Conservation (phyloP, 352 stramenopile species). For the Globisporangium abappressorium region DNA sequence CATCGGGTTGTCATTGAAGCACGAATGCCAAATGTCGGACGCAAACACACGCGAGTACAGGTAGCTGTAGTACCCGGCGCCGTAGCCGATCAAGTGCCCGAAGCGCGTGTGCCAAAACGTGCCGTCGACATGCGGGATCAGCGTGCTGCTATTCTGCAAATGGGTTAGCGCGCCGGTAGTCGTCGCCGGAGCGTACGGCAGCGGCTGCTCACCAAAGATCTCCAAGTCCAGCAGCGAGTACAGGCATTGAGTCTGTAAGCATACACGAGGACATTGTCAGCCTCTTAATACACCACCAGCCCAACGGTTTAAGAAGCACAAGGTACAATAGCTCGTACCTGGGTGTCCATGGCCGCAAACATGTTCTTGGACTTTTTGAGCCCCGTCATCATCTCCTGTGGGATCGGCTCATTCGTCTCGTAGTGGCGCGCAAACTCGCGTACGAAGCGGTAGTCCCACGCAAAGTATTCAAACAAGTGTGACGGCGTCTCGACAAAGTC, state of each 20-base stretch:
- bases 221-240: slow-evolving; percentile 80
- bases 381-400: slow-evolving; percentile 66
- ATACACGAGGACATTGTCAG: no score
- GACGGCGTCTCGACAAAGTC: slow-evolving; percentile 96
- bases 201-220: slow-evolving; percentile 62
- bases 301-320: not conserved
- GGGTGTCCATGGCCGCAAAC: slow-evolving; percentile 88
- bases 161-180: slow-evolving; percentile 54
- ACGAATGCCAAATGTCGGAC: slow-evolving; percentile 81
- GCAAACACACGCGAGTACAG: slow-evolving; percentile 90
- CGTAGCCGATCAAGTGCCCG: slow-evolving; percentile 88
- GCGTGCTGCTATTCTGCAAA: slow-evolving; percentile 69
- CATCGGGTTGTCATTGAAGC: slow-evolving; percentile 68
- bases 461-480: slow-evolving; percentile 98
- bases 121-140: slow-evolving; percentile 74
- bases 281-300: no score
- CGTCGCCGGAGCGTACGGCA: slow-evolving; percentile 35
- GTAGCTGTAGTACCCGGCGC: slow-evolving; percentile 91
- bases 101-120: slow-evolving; percentile 88
- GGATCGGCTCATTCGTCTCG: slow-evolving; percentile 75
- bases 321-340: not conserved
- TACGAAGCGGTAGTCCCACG: slow-evolving; percentile 89
- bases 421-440: slow-evolving; percentile 83
- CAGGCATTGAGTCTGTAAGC: slow-evolving; percentile 63
- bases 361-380: slow-evolving; percentile 81